These are phyloP conservation scores for Monilinia aucupariae DNA, from an alignment of 2,329 filamentous ascomycete genomes.

Conservation along the genomic window DNA sequence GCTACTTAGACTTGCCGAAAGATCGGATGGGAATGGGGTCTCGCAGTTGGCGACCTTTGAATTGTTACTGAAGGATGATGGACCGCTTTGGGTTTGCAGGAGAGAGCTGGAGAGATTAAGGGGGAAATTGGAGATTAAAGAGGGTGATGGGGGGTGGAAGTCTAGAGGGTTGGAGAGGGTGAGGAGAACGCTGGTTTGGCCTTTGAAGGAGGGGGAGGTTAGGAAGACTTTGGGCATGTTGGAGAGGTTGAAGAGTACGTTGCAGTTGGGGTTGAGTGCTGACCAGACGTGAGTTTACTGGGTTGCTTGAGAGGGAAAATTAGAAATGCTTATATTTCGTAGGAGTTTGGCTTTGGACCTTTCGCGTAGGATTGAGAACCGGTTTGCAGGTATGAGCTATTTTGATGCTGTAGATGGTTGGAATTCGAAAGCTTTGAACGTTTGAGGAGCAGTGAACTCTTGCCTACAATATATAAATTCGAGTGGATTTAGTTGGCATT, in stretches of 20 bases:
- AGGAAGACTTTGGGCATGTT: constrained; percentile 19
- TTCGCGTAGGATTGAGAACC: constrained; percentile 19
- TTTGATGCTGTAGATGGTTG: neutral
- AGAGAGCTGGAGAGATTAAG: constrained; percentile 20
- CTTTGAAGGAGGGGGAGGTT: constrained; percentile 23
- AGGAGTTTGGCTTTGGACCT: constrained; percentile 20
- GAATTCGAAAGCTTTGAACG: neutral
- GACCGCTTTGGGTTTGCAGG: constrained; percentile 20
- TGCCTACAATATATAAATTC: neutral
- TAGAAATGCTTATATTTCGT: neutral
- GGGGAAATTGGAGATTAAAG: constrained; percentile 20
- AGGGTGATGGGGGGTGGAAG: constrained; percentile 1
- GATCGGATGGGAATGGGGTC: constrained; percentile 3
- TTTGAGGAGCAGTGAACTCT: neutral
- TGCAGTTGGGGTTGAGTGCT: constrained; percentile 23
- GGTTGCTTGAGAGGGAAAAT: too few relatives aligned
- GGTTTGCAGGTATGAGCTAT: constrained; percentile 16
- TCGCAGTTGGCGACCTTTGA: constrained; percentile 19
- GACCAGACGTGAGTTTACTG: constrained; percentile 23
- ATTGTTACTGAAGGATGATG: constrained; percentile 19
- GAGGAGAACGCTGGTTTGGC: constrained; percentile 22
- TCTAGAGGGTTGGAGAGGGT: constrained; percentile 20
- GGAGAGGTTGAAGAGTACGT: constrained; percentile 24
- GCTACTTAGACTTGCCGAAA: constrained; percentile 24
- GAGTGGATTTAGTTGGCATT: neutral